phyloP scores from a whole-genome alignment of 106 monocot species.

The Chionographis japonica region DNA sequence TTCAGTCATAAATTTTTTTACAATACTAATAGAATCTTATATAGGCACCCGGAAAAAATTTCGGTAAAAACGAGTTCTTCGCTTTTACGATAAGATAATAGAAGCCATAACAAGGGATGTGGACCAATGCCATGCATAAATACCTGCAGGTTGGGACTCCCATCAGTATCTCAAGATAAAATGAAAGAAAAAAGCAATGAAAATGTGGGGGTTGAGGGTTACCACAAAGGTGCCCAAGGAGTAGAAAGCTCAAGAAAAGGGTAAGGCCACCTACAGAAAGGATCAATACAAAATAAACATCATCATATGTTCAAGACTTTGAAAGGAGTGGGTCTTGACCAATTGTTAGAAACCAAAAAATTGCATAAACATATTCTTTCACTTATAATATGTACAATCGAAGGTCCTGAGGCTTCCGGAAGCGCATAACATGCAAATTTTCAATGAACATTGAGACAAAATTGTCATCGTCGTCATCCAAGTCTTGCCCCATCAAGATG shows the following conservation, averaged over 20 bases:
- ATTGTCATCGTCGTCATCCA: too few species aligned
- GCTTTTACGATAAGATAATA: slow-evolving; percentile 58
- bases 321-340: too few species aligned
- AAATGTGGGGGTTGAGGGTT: neutral
- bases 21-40: slow-evolving; percentile 5
- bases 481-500: too few species aligned
- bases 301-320: neutral
- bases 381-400: too few species aligned
- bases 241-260: slow-evolving; percentile 80
- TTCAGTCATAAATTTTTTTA: neutral
- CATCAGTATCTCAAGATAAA: neutral
- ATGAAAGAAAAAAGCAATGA: neutral
- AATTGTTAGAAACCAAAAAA: too few species aligned
- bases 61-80: slow-evolving; percentile 42
- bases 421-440: too few species aligned
- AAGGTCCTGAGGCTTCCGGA: too few species aligned
- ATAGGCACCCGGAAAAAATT: slow-evolving; percentile 34
- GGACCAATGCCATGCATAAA: slow-evolving; percentile 50
- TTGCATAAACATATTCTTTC: too few species aligned
- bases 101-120: slow-evolving; percentile 59
- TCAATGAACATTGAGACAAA: too few species aligned
- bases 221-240: slow-evolving; percentile 79
- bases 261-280: slow-evolving; percentile 77
- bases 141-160: slow-evolving; percentile 40
- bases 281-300: neutral